Evolutionary conservation across 495 filamentous ascomycete genomes (phyloP).

Genomic region (Penicillium fimorum): DNA sequence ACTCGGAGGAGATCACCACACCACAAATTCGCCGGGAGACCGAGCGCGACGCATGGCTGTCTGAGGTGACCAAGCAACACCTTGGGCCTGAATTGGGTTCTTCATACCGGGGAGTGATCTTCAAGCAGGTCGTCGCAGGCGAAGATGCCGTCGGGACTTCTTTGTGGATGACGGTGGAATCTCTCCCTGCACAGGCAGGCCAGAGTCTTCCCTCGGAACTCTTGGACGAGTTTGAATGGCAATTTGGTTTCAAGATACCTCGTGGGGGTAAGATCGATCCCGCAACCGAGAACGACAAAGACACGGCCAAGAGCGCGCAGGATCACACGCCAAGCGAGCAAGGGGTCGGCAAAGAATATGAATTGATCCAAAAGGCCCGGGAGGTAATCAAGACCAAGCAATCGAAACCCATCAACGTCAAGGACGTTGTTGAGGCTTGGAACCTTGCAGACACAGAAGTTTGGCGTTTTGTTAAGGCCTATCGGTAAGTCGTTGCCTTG

Average conservation of each 20-base stretch:
- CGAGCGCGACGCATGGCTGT: conserved; percentile 78
- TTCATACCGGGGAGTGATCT: conserved; percentile 62
- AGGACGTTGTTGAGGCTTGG: conserved; percentile 80
- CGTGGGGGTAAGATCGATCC: conserved; percentile 49
- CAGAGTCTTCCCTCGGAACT: conserved; percentile 42
- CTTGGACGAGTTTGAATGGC: conserved; percentile 74
- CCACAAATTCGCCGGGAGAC: conserved; percentile 72
- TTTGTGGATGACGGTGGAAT: conserved; percentile 81
- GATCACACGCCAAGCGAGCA: conserved; percentile 45
- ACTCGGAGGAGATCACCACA: conserved; percentile 55
- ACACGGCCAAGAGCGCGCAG: conserved; percentile 29
- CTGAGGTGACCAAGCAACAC: conserved; percentile 66
- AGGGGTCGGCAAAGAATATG: conserved; percentile 54
- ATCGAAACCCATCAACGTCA: conserved; percentile 40
- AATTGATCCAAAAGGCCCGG: conserved; percentile 60
- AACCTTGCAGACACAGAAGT: conserved; percentile 90
- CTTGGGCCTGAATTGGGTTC: conserved; percentile 58
- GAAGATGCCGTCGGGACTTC: conserved; percentile 57
- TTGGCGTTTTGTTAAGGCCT: conserved; percentile 87
- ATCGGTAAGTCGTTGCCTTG: conserved; percentile 30
- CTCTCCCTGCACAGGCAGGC: conserved; percentile 42
- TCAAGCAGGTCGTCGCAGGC: conserved; percentile 81
- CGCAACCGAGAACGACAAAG: conserved; percentile 52
- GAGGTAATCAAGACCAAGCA: conserved; percentile 47
- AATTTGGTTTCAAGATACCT: conserved; percentile 82